Evolutionary conservation across 768 basidiomycete species (phyloP), one percentile per base, ranked within the genome.

Genomic region (Kwoniella europaea): DNA sequence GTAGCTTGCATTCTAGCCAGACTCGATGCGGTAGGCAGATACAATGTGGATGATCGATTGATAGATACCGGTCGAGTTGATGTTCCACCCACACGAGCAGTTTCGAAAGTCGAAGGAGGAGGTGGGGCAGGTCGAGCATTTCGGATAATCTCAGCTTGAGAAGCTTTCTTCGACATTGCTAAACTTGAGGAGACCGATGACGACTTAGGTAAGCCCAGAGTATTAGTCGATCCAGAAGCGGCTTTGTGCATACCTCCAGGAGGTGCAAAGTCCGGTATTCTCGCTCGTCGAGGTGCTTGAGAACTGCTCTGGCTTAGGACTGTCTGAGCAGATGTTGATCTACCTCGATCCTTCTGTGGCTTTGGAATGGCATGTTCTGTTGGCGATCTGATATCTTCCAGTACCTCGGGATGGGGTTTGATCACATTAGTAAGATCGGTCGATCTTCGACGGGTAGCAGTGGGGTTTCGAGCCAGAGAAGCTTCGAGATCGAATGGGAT

Each of bases 1-100:
- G 79, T 81, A 27, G 79, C 77, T 66, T 81, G 79, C 79, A 81
- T 81, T 53, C 79, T 61, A 2, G 79, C 79, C 0, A 77, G 62
- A 3, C 78, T 79, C 44, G 75, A 75, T 4, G 77, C 77, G 5
- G 79, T 81, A 4, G 79, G 76, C 15, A 63, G 20, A 55, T 77
- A 76, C 13, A 81, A 66, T 4, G 76, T 80, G 10, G 79, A 80
- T 4, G 78, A 69, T 22, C 71, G 61, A 29, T 71, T 55, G 53
- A 64, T 29, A 7, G 64, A 35, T 2, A 57, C 46, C 18, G 72
- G 72, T 50, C 61, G 46, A n/a, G 61, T 41, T n/a, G 55, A 44
- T 6, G n/a, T 2, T 41, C 16, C 20, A 20, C 22, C 9, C 44
- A n/a, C 44, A 24, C 43, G 50, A 10, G 67, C 7, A 22, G 44